Conservation (phyloP, 352 stramenopile species). For the Halophytophthora batemanensis region DNA sequence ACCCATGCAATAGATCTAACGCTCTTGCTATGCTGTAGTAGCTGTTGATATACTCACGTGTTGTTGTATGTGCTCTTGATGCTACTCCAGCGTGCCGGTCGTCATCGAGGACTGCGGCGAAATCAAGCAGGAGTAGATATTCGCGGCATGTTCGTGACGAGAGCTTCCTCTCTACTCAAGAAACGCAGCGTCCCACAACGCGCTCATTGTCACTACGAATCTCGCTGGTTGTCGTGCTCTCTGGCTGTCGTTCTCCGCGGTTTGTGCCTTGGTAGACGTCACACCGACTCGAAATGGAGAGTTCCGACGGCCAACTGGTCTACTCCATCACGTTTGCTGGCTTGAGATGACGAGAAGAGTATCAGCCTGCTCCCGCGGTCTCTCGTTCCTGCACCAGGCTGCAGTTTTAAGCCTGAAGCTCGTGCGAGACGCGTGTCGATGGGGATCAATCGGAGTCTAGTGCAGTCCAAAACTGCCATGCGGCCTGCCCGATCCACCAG, state of each 20-base stretch:
- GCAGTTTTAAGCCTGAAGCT: conserved; percentile 8
- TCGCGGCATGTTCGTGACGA: not conserved
- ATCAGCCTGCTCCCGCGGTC: conserved; percentile 2
- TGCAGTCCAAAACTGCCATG: conserved; percentile 29
- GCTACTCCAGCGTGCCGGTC: conserved; percentile 47
- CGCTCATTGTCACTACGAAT: not conserved
- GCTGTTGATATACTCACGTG: conserved; percentile 26
- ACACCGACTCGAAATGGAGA: conserved; percentile 5
- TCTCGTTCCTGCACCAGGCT: not conserved
- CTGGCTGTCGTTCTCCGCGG: conserved; percentile 1
- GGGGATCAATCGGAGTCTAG: conserved; percentile 5
- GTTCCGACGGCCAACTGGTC: conserved; percentile 13
- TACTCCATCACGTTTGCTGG: not conserved
- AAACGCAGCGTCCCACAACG: not conserved
- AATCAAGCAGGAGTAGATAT: conserved; percentile 52
- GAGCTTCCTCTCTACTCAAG: too few relatives aligned
- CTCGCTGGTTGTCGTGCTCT: not conserved
- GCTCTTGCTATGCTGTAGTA: not conserved
- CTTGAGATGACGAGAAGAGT: conserved; percentile 6
- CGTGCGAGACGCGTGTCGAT: conserved; percentile 14
- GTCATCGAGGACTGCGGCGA: conserved; percentile 97
- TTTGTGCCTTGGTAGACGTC: not conserved
- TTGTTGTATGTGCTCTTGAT: conserved; percentile 1
- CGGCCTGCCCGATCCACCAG: conserved; percentile 18
- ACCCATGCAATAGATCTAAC: not conserved